Conservation (phyloP, 2,329 filamentous ascomycete species). For the Alternaria sp. region DNA sequence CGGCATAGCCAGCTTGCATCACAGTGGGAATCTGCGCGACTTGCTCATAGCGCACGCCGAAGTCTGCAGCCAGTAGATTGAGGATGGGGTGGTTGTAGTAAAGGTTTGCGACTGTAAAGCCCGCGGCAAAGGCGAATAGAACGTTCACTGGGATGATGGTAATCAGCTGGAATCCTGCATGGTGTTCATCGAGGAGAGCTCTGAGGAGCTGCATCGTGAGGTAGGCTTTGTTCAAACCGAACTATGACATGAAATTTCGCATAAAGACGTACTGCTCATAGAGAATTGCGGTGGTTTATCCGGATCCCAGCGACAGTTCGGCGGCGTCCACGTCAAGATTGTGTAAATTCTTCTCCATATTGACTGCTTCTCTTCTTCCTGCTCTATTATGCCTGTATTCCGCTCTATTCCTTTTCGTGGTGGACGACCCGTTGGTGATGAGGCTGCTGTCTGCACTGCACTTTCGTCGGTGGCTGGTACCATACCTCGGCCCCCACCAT, state of each 20-base stretch:
- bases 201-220: neutral
- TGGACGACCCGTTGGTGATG: neutral
- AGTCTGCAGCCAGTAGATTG: conserved; percentile 74
- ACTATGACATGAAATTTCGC: neutral
- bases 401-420: neutral
- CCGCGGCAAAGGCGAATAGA: conserved; percentile 71
- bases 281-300: conserved; percentile 71
- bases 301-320: conserved; percentile 71
- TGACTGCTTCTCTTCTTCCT: conserved; percentile 3
- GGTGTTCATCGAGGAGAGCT: neutral
- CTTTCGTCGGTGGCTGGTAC: neutral
- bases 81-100: conserved; percentile 84
- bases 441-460: neutral
- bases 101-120: conserved; percentile 79
- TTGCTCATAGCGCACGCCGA: conserved; percentile 71
- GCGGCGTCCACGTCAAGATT: conserved; percentile 65
- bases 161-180: neutral
- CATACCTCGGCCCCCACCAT: neutral
- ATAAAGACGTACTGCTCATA: conserved; percentile 50
- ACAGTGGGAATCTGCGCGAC: conserved; percentile 74
- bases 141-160: conserved; percentile 61
- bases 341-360: conserved; percentile 30
- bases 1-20: conserved; percentile 80
- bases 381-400: neutral
- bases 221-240: neutral